A percentile compares a stretch with the other conserved stretches of the same genome.
Evolutionary conservation across 73 alveolate genomes (phyloP).

Genomic region (Stentor coeruleus): DNA sequence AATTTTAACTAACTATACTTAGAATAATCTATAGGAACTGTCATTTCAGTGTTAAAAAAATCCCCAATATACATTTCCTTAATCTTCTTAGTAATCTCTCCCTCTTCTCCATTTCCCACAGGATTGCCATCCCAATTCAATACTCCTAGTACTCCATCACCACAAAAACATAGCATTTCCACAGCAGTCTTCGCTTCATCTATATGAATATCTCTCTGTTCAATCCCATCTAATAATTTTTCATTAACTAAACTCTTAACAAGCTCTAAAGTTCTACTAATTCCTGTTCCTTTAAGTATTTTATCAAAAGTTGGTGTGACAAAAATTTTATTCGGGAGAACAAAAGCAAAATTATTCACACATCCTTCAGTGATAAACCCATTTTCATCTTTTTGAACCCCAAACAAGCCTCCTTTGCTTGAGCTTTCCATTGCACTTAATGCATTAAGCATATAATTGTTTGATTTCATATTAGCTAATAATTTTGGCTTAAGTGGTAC

Average conservation of each 20-base stretch:
- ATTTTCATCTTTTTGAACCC: neutral
- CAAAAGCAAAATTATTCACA: constrained; percentile 1
- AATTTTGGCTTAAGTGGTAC: constrained; percentile 21
- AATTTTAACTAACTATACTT: no score
- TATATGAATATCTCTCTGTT: constrained; percentile 14
- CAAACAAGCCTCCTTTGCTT: constrained; percentile 10
- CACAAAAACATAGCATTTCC: neutral
- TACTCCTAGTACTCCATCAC: neutral
- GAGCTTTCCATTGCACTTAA: constrained; percentile 24
- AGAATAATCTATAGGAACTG: no score
- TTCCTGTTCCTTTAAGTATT: constrained; percentile 13
- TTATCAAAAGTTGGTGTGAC: constrained; percentile 24
- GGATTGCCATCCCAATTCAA: neutral
- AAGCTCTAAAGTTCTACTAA: neutral
- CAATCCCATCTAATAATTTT: neutral
- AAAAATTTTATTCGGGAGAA: neutral
- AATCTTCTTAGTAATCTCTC: neutral
- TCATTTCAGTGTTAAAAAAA: neutral
- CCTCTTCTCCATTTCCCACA: constrained; percentile 9
- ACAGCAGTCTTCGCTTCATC: constrained; percentile 22
- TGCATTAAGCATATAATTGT: neutral
- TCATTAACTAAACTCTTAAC: neutral
- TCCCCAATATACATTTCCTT: neutral
- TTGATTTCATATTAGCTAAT: constrained; percentile 23
- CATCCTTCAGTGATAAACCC: constrained; percentile 17